Base-by-base conservation (phyloP, 2,329 filamentous ascomycete genomes). In the Fusarium musae region DNA sequence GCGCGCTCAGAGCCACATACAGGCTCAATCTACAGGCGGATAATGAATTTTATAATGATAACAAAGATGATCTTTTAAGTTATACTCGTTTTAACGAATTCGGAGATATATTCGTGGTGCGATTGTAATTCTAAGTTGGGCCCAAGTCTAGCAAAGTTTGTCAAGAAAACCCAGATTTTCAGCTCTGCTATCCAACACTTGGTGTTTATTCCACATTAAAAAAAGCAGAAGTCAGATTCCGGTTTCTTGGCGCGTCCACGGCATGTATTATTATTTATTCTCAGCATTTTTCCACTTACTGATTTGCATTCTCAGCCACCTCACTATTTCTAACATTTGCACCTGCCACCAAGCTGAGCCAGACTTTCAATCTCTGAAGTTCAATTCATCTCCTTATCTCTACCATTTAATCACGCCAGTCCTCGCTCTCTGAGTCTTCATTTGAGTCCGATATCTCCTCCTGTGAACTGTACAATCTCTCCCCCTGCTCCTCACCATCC, bases 81-180 rank as follows among this genome's bases (percentile, higher is more conserved):
- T 6, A 26, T 26, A 26, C 26, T 26, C 4, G 6, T 4, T 13
- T 13, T 0, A 19, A 6, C 26, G 2, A 5, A 5, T 15, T 21
- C 1, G 2, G 12, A 28, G 17, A 12, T 9, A 6, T 21, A 8
- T 28, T 21, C 3, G 1, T 28, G 26, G 19, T 28, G 23, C 23
- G 3, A 23, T 3, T 23, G 23, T 3, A 23, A 23, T 23, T 23
- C 23, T 23, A 23, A 23, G 3, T 3, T 23, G 23, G 23, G 23
- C 23, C 23, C 23, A 23, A 23, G 26, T 26, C 26, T 26, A 4
- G 26, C 26, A 32, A 30, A 32, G 46, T 49, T 49, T 2, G 10
- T 12, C 7, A 32, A n/a, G 8, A 16, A 17, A 17, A 49, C 9
- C 10, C 3, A 5, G 15, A 3, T 32, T 49, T 32, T 32, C n/a